Evolutionary conservation across 2,329 filamentous ascomycete genomes (phyloP).

Genomic region (Sporothrix humicola): DNA sequence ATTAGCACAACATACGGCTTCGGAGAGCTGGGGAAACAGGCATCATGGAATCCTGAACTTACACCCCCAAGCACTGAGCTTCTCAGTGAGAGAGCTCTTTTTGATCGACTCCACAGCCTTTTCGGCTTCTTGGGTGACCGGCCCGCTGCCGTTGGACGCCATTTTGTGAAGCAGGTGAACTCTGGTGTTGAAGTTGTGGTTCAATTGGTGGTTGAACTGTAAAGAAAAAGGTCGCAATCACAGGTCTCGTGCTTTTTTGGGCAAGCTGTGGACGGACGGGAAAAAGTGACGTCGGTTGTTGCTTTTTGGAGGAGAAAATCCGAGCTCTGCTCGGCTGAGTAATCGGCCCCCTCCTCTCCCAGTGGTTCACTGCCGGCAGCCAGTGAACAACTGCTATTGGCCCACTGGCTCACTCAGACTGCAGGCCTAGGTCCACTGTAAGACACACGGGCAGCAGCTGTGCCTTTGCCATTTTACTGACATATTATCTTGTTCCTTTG

Average conservation of each 20-base stretch:
- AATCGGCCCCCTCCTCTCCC: background rate
- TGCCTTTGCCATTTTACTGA: background rate
- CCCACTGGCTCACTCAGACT: background rate
- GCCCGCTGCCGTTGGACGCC: constrained; percentile 6
- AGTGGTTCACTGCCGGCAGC: background rate
- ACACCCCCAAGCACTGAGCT: constrained; percentile 42
- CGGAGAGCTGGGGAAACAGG: background rate
- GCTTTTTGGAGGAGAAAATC: background rate
- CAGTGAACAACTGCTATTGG: background rate
- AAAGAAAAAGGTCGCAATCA: background rate
- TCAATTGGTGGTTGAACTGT: background rate
- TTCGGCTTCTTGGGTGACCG: background rate
- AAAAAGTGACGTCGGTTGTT: constrained; percentile 27
- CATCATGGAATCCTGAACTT: constrained; percentile 26
- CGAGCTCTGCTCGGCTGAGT: background rate
- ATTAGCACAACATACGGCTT: background rate
- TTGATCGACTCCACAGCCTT: background rate
- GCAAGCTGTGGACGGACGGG: background rate
- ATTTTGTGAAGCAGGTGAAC: background rate
- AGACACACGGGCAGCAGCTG: constrained; percentile 6
- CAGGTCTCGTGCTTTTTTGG: background rate
- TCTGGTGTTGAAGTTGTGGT: background rate
- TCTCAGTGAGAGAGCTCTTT: constrained; percentile 34
- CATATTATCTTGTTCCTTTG: background rate
- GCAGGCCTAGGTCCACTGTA: background rate